A percentile compares a stretch with the other conserved stretches of the same genome.
Conservation (phyloP, 495 filamentous ascomycete species). For the Cudoniella acicularis region DNA sequence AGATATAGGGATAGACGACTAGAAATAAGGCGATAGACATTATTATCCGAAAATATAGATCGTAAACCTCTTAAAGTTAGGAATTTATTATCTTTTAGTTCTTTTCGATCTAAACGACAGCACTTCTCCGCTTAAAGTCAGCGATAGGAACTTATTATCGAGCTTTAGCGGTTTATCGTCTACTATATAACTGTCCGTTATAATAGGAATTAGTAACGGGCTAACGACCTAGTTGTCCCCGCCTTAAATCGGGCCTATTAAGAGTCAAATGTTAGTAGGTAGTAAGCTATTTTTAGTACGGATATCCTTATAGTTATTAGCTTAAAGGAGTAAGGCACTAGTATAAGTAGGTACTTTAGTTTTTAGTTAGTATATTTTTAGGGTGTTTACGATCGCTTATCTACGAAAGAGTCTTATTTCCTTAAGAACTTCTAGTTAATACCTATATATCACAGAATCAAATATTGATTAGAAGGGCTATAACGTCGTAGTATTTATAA, state of each 20-base stretch:
- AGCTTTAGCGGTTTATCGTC: conserved; percentile 5
- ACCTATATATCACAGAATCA: not conserved
- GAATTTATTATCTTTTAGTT: conserved; percentile 4
- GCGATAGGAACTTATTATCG: conserved; percentile 2
- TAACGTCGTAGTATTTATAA: not conserved
- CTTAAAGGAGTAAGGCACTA: conserved; percentile 9
- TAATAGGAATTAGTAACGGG: conserved; percentile 1
- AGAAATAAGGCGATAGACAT: conserved; percentile 5
- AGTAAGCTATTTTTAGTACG: conserved; percentile 3
- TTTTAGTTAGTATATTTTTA: conserved; percentile 1
- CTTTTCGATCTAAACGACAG: conserved; percentile 3
- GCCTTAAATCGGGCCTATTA: conserved; percentile 2
- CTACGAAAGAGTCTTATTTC: not conserved
- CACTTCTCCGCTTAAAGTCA: conserved; percentile 6
- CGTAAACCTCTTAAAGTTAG: conserved; percentile 2
- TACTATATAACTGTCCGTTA: not conserved
- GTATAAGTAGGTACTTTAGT: conserved; percentile 5
- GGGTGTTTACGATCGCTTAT: not conserved
- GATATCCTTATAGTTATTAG: conserved; percentile 2
- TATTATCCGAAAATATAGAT: conserved; percentile 3
- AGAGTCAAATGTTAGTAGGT: conserved; percentile 4
- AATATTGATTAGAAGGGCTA: not conserved
- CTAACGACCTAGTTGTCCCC: conserved; percentile 3
- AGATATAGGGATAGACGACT: not conserved
- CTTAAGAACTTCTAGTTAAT: not conserved